Evolutionary conservation across 192 early-diverging fungal species (phyloP).

Genomic region (Backusella australiensis): DNA sequence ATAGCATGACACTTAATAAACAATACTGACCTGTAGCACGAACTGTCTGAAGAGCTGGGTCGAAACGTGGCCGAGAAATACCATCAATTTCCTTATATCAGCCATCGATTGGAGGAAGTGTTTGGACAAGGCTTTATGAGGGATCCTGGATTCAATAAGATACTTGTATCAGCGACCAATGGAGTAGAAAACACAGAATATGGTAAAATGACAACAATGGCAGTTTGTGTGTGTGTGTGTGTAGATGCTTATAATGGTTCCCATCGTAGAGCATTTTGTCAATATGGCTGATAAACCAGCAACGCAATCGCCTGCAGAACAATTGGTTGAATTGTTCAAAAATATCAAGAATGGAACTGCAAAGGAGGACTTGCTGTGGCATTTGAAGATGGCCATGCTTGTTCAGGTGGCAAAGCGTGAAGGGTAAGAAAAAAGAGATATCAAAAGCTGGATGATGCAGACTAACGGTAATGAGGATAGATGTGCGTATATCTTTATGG

Average conservation of each 20-base stretch:
- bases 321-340: slow-evolving; percentile 50
- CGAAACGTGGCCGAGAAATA: slow-evolving; percentile 40
- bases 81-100: slow-evolving; percentile 36
- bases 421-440: slow-evolving; percentile 31
- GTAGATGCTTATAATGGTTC: neutral
- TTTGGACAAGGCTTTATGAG: slow-evolving; percentile 50
- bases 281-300: slow-evolving; percentile 4
- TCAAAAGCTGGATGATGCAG: neutral
- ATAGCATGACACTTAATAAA: neutral
- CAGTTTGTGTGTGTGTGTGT: neutral
- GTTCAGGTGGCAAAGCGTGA: slow-evolving; percentile 47
- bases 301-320: slow-evolving; percentile 23
- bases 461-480: slow-evolving; percentile 17
- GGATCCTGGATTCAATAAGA: slow-evolving; percentile 31
- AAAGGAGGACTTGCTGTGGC: slow-evolving; percentile 68
- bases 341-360: slow-evolving; percentile 59
- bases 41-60: slow-evolving; percentile 36
- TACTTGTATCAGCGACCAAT: slow-evolving; percentile 24
- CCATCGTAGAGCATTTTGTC: slow-evolving; percentile 19
- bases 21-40: slow-evolving; percentile 7
- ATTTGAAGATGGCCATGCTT: slow-evolving; percentile 61
- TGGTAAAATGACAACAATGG: neutral
- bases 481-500: slow-evolving; percentile 66
- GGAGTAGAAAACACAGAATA: slow-evolving; percentile 8
- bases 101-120: slow-evolving; percentile 63